Percentiles rank a stretch among this genome's conserved stretches.
Evolutionary conservation across 345 rosid genomes (phyloP).

Genomic region (Acer yangbiense): DNA sequence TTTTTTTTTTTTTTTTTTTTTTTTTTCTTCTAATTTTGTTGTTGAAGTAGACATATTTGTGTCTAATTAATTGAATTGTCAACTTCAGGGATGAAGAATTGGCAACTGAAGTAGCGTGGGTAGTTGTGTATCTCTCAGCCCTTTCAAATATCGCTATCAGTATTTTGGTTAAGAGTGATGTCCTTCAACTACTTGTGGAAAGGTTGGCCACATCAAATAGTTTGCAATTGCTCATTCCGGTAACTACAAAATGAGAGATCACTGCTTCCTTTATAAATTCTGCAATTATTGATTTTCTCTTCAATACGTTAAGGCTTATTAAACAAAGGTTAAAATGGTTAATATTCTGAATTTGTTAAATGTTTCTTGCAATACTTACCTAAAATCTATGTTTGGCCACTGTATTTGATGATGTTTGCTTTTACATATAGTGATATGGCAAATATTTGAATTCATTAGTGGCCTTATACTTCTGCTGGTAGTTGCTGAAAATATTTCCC

Average conservation of each 20-base stretch:
- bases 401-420: background rate
- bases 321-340: constrained; percentile 6
- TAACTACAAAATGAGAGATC: constrained; percentile 31
- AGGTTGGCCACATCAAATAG: constrained; percentile 75
- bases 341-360: background rate
- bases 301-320: background rate
- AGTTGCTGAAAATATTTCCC: constrained; percentile 7
- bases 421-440: background rate
- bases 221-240: constrained; percentile 94
- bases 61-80: constrained; percentile 15
- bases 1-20: background rate
- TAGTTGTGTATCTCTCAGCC: constrained; percentile 94
- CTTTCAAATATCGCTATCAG: constrained; percentile 80
- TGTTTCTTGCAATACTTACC: background rate
- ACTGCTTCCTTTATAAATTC: background rate
- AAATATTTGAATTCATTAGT: background rate
- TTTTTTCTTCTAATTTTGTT: too few relatives aligned
- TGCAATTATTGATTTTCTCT: background rate
- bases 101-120: constrained; percentile 96
- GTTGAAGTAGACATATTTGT: background rate
- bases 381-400: constrained; percentile 8
- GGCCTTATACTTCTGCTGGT: background rate
- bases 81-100: constrained; percentile 83
- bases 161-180: constrained; percentile 72
- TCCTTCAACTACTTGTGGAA: constrained; percentile 72